Conservation (phyloP, 1,284 basidiomycete genomes). For the Ustilago vetiveriae region DNA sequence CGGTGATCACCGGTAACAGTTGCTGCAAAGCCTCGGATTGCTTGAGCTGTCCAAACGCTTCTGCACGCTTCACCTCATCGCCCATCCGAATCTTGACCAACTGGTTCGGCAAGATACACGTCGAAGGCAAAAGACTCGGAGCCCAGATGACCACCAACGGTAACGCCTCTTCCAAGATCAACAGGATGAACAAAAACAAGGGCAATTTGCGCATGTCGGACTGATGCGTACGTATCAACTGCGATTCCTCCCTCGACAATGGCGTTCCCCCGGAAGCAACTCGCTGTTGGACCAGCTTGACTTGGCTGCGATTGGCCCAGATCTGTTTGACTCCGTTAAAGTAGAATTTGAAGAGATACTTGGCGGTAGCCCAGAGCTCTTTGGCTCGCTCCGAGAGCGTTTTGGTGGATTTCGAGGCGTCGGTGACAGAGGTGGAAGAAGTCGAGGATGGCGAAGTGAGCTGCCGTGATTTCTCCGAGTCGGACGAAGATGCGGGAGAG, state of each 20-base stretch:
- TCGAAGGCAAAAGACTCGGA: conserved; percentile 85
- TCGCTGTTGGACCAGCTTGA: conserved; percentile 35
- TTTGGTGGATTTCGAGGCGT: conserved; percentile 19
- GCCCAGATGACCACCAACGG: conserved; percentile 85
- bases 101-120: conserved; percentile 85
- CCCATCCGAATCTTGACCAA: conserved; percentile 68
- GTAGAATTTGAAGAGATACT: conserved; percentile 66
- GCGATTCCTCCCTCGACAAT: conserved; percentile 50
- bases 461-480: conserved; percentile 9
- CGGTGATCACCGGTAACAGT: conserved; percentile 26
- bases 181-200: conserved; percentile 79
- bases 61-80: conserved; percentile 54
- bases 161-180: conserved; percentile 81
- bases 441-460: too few relatives aligned
- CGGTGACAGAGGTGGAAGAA: conserved; percentile 2
- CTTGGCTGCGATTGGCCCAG: conserved; percentile 56
- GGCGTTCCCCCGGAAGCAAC: conserved; percentile 32
- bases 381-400: conserved; percentile 37
- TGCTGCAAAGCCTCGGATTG: conserved; percentile 21
- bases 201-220: conserved; percentile 73
- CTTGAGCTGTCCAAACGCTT: conserved; percentile 29
- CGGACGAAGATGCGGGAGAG: not conserved
- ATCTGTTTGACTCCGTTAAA: conserved; percentile 65
- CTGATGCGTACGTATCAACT: conserved; percentile 52
- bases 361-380: conserved; percentile 56